phyloP scores from a whole-genome alignment of 805 yeast genomes.

The Ogataea chonburiensis region DNA sequence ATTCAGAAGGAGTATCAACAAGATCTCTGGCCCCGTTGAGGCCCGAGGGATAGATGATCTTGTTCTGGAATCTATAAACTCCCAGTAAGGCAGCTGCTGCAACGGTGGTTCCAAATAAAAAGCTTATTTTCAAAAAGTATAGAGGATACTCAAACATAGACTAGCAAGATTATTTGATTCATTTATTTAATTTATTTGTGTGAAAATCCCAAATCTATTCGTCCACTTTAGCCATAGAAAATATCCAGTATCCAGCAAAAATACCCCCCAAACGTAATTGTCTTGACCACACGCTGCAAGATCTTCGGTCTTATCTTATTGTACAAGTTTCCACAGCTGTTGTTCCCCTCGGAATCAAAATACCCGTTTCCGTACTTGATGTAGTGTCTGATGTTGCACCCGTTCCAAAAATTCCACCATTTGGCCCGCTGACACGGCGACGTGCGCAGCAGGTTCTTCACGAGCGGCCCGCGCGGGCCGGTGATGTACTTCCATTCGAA shows the following conservation, averaged over 20 bases:
- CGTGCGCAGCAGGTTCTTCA: conserved; percentile 66
- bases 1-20: conserved; percentile 77
- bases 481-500: conserved; percentile 89
- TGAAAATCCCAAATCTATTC: no score
- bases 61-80: conserved; percentile 60
- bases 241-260: conserved; percentile 42
- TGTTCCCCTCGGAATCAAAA: conserved; percentile 79
- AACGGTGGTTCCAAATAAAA: conserved; percentile 43
- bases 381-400: conserved; percentile 75
- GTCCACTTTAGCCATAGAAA: conserved; percentile 37
- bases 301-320: conserved; percentile 22
- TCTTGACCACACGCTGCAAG: conserved; percentile 34
- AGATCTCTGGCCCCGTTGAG: conserved; percentile 68
- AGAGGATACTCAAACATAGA: conserved; percentile 5
- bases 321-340: conserved; percentile 59
- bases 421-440: conserved; percentile 80
- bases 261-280: conserved; percentile 47
- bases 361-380: conserved; percentile 79
- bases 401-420: conserved; percentile 90
- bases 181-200: no score
- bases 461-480: conserved; percentile 90
- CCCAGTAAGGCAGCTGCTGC: conserved; percentile 48
- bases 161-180: background rate
- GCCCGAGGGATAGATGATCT: conserved; percentile 78
- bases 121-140: conserved; percentile 35